Percentiles rank a stretch among this genome's conserved stretches.
Conservation (phyloP, 306 rosid genomes). For the Cicer cuneatum region DNA sequence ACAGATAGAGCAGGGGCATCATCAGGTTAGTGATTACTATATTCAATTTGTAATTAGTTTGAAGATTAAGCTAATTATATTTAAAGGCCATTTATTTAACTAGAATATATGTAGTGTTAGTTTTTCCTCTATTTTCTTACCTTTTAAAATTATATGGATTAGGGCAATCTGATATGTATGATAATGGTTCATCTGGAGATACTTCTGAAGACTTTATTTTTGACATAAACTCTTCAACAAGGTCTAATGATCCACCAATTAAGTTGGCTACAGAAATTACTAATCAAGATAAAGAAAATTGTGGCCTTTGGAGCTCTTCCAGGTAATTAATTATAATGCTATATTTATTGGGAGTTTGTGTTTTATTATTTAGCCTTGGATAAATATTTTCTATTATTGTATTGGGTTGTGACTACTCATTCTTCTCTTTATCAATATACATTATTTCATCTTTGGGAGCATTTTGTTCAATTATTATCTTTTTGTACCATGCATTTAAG, state of each 20-base stretch:
- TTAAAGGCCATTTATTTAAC: neutral
- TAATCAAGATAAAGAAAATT: conserved; percentile 62
- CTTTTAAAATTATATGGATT: conserved; percentile 11
- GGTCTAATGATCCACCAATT: conserved; percentile 51
- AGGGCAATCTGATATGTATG: conserved; percentile 77
- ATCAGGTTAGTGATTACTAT: conserved; percentile 58
- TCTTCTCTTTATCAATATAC: too few species aligned
- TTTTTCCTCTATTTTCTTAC: conserved; percentile 7
- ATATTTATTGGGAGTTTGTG: too few species aligned
- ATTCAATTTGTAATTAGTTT: neutral
- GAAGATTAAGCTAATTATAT: conserved; percentile 13
- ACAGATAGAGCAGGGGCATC: conserved; percentile 86
- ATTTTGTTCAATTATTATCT: too few species aligned
- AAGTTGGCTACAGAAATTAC: conserved; percentile 54
- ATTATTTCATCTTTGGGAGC: too few species aligned
- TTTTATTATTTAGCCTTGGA: neutral
- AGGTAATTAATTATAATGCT: conserved; percentile 50
- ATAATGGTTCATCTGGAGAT: conserved; percentile 90
- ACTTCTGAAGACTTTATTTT: conserved; percentile 77
- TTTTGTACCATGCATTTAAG: too few species aligned
- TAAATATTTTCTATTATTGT: too few species aligned
- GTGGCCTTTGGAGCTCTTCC: conserved; percentile 80
- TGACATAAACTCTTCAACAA: conserved; percentile 65
- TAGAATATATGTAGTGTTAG: neutral
- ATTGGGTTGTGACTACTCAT: too few species aligned